Evolutionary conservation across 306 rosid species (phyloP).

Genomic region (Myrica gale): DNA sequence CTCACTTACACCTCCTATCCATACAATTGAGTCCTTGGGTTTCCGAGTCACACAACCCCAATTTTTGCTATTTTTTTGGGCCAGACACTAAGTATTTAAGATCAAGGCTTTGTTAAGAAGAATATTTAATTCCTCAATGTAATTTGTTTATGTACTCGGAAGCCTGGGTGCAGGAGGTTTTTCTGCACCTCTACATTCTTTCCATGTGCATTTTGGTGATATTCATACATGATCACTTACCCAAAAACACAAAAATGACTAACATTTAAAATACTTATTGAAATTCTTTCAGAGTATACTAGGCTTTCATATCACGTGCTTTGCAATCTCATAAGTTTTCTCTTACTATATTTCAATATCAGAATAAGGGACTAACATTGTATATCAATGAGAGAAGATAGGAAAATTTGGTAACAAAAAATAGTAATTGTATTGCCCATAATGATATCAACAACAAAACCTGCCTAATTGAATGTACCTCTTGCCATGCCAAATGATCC

Average conservation of each 20-base stretch:
- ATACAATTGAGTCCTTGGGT: no score
- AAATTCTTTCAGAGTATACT: not conserved
- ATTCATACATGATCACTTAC: no score
- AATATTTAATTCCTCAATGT: no score
- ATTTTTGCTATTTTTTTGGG: no score
- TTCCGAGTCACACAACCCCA: not conserved
- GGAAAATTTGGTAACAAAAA: not conserved
- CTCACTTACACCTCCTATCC: not conserved
- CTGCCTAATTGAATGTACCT: conserved; percentile 48
- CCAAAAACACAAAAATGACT: no score
- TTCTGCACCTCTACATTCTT: no score
- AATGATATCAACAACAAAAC: not conserved
- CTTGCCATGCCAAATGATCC: conserved; percentile 76
- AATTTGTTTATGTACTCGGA: no score
- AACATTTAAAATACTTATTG: no score
- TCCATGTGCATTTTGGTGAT: no score
- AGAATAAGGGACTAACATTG: not conserved
- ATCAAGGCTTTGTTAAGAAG: no score
- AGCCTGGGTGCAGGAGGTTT: no score
- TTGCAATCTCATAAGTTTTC: not conserved
- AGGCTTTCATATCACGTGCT: not conserved
- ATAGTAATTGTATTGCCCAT: not conserved
- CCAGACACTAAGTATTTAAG: no score
- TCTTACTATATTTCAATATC: not conserved
- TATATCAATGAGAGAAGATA: not conserved